Evolutionary conservation across 1,139 yeast genomes (phyloP).

Genomic region (Sugiyamaella castrensis): DNA sequence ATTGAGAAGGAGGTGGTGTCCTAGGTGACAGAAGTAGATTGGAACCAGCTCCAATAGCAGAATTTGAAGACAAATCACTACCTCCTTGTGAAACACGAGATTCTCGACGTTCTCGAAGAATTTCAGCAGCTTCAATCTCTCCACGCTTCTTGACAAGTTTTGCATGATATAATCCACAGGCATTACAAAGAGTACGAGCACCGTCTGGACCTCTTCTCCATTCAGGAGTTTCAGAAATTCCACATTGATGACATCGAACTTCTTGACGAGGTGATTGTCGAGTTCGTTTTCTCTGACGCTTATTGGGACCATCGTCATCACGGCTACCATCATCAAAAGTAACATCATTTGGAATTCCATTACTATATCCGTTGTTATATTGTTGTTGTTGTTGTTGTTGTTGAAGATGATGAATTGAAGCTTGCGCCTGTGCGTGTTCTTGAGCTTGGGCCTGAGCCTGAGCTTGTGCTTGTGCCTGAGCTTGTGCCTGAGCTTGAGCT

Average conservation of each 20-base stretch:
- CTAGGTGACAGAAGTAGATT: no score
- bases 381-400: conserved; percentile 4
- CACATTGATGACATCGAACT: conserved; percentile 60
- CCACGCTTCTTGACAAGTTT: conserved; percentile 68
- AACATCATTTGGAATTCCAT: neutral
- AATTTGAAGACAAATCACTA: no score
- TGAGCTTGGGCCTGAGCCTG: conserved; percentile 13
- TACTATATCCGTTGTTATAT: conserved; percentile 5
- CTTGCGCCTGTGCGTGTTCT: conserved; percentile 8
- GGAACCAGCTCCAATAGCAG: no score
- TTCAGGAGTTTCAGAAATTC: conserved; percentile 82
- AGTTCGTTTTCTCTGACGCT: conserved; percentile 17
- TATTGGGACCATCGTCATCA: neutral
- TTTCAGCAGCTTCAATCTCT: conserved; percentile 55
- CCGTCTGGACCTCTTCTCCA: conserved; percentile 93
- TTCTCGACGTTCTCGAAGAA: conserved; percentile 34
- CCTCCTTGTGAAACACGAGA: conserved; percentile 9
- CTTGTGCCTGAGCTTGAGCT: conserved; percentile 12
- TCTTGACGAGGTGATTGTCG: conserved; percentile 23
- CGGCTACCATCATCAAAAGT: conserved; percentile 1
- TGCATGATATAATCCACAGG: conserved; percentile 83
- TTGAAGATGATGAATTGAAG: conserved; percentile 4
- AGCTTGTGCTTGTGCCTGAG: conserved; percentile 14
- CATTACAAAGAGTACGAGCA: conserved; percentile 79
- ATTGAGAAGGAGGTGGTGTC: no score